Evolutionary conservation across 805 yeast genomes (phyloP).

Genomic region (Candida anglica): DNA sequence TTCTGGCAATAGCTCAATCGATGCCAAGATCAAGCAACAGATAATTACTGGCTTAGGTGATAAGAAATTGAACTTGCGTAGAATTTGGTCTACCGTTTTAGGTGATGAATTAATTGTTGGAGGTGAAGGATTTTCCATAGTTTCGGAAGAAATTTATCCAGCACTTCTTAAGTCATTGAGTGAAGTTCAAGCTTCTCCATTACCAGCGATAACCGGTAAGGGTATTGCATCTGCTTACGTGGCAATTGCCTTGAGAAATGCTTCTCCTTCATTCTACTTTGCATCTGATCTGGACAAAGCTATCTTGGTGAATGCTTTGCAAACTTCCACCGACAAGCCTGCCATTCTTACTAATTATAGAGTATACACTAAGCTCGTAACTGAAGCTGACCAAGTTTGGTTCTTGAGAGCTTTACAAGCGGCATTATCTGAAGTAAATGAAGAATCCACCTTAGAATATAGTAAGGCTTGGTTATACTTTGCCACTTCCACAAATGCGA

Average conservation of each 20-base stretch:
- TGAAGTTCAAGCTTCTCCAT: conserved; percentile 50
- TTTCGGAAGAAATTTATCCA: conserved; percentile 10
- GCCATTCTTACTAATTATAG: conserved; percentile 46
- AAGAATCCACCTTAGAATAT: no score
- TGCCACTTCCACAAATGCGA: conserved; percentile 37
- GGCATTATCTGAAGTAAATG: conserved; percentile 13
- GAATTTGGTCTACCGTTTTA: conserved; percentile 61
- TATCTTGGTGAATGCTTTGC: conserved; percentile 29
- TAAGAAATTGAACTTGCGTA: conserved; percentile 57
- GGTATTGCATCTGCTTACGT: conserved; percentile 55
- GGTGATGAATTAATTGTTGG: conserved; percentile 30
- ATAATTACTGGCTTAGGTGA: conserved; percentile 62
- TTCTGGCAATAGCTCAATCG: conserved; percentile 9
- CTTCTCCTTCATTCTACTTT: conserved; percentile 5
- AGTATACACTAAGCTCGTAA: conserved; percentile 49
- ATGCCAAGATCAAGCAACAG: conserved; percentile 18
- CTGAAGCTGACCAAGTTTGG: conserved; percentile 50
- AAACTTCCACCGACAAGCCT: conserved; percentile 37
- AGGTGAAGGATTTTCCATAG: no score
- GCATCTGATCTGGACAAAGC: conserved; percentile 22
- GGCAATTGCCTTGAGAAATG: conserved; percentile 15
- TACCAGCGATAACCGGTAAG: conserved; percentile 47
- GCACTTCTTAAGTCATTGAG: conserved; percentile 22
- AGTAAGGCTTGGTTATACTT: conserved; percentile 30
- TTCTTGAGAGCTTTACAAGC: conserved; percentile 42